Conservation (phyloP, 495 filamentous ascomycete species). For the Parathielavia hyrcaniae region DNA sequence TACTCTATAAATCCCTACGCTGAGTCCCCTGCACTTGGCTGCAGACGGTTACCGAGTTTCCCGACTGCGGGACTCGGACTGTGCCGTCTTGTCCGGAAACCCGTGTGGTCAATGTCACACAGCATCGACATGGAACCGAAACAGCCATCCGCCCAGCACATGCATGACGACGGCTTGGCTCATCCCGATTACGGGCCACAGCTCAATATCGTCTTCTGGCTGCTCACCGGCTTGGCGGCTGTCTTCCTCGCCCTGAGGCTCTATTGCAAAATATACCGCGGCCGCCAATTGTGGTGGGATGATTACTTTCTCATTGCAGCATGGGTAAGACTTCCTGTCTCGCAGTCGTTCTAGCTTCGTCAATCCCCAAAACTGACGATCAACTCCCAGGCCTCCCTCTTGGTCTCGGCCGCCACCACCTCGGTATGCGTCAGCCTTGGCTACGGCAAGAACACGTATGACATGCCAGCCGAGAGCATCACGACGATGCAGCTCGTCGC, state of each 20-base stretch:
- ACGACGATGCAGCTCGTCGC: slow-evolving; percentile 19
- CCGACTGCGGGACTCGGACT: too few relatives aligned
- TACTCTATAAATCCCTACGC: too few relatives aligned
- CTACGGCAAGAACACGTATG: slow-evolving; percentile 25
- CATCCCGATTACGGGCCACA: slow-evolving; percentile 26
- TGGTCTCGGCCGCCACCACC: slow-evolving; percentile 19
- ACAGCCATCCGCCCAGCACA: neutral
- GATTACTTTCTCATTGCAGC: slow-evolving; percentile 30
- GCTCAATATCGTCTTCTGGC: slow-evolving; percentile 36
- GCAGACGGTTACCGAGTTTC: too few relatives aligned
- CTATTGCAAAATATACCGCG: slow-evolving; percentile 28
- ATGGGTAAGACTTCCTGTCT: slow-evolving; percentile 14
- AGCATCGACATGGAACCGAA: neutral
- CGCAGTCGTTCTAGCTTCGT: too few relatives aligned
- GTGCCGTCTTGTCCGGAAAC: neutral
- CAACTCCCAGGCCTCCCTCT: slow-evolving; percentile 7
- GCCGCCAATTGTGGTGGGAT: slow-evolving; percentile 30
- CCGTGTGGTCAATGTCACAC: too few relatives aligned
- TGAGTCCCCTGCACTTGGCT: too few relatives aligned
- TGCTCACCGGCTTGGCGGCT: slow-evolving; percentile 25
- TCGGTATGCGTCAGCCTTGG: slow-evolving; percentile 23
- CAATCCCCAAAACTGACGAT: neutral
- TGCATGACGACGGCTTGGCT: slow-evolving; percentile 9
- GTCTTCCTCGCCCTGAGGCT: slow-evolving; percentile 25
- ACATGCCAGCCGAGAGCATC: slow-evolving; percentile 21